Base-by-base conservation (phyloP, 2,329 filamentous ascomycete species). In the Juglanconis juglandina region DNA sequence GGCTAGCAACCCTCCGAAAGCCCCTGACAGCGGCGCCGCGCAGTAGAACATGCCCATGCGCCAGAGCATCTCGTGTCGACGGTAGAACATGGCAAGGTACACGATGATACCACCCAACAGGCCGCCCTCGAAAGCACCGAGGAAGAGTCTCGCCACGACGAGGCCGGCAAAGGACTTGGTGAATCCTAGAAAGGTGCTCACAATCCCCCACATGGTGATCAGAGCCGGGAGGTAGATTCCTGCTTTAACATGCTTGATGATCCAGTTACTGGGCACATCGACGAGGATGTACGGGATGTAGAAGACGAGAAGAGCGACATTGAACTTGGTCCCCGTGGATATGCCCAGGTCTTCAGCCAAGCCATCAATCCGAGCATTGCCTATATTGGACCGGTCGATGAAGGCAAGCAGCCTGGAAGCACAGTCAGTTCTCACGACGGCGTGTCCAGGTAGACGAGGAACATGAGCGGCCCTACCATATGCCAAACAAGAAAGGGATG, bases 211-310 rank as follows among this genome's bases (percentile, higher is more conserved):
- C 2, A 80, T 69, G 4, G 85, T 70, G 79, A 90, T 89, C 56
- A 89, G 89, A 2, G 79, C 71, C 0, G 87, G 84, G 44, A 89
- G 77, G 65, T 90, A 90, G 44, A 87, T 72, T 42, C 83, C 85
- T 0, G 88, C 88, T 6, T 83, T 79, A 65, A 88, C 74, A 1
- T 78, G 78, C 69, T 89, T 89, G 56, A 90, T 79, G 44, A 90
- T 72, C 56, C 88, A 74, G 67, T 90, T 90, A 39, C 86, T 88
- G 30, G 87, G 70, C 0, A 82, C 80, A 67, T 89, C 87, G 62
- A 87, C 87, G 13, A 88, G 75, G 1, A 87, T 77, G 68, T 91
- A 91, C 1, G 85, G 87, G 42, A 90, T 79, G 75, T 90, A 91
- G 74, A 91, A 90, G 60, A 90, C 79, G 9, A 71, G 68, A 7